These are phyloP conservation scores for Aspergillus texensis DNA, from an alignment of 2,329 filamentous ascomycete genomes.

Conservation along the genomic window DNA sequence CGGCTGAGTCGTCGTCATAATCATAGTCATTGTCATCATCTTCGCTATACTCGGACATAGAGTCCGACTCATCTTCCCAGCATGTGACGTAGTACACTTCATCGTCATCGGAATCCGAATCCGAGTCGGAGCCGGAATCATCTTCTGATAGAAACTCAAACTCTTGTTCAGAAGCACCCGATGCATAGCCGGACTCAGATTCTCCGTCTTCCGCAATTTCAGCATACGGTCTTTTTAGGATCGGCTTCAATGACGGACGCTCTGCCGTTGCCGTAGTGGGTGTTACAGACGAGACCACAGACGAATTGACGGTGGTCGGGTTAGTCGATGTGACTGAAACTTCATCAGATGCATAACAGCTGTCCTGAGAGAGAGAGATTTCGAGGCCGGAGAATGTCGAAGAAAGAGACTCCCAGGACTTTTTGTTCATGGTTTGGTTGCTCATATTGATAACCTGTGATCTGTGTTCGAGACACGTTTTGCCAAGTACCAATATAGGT, in stretches of 20 bases:
- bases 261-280: conserved; percentile 25
- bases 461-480: conserved; percentile 1
- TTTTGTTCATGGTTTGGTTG: conserved; percentile 26
- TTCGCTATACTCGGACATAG: conserved; percentile 30
- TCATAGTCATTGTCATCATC: conserved; percentile 28
- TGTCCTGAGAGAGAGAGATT: conserved; percentile 42
- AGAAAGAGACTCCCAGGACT: conserved; percentile 42
- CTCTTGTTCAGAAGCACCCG: conserved; percentile 35
- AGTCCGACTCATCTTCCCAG: conserved; percentile 33
- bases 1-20: conserved; percentile 23
- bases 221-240: conserved; percentile 36
- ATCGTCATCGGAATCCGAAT: conserved; percentile 31
- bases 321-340: conserved; percentile 36
- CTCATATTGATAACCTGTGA: conserved; percentile 29
- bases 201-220: conserved; percentile 30
- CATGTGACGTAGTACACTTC: conserved; percentile 34
- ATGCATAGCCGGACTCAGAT: conserved; percentile 43
- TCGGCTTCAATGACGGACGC: conserved; percentile 34
- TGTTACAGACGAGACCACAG: conserved; percentile 25
- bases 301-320: conserved; percentile 25
- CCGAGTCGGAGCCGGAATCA: conserved; percentile 11
- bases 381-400: conserved; percentile 41
- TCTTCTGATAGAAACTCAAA: conserved; percentile 15
- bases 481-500: not conserved
- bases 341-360: conserved; percentile 44